Evolutionary conservation across 768 basidiomycete genomes (phyloP).

Genomic region (Tephrocybe rancida): DNA sequence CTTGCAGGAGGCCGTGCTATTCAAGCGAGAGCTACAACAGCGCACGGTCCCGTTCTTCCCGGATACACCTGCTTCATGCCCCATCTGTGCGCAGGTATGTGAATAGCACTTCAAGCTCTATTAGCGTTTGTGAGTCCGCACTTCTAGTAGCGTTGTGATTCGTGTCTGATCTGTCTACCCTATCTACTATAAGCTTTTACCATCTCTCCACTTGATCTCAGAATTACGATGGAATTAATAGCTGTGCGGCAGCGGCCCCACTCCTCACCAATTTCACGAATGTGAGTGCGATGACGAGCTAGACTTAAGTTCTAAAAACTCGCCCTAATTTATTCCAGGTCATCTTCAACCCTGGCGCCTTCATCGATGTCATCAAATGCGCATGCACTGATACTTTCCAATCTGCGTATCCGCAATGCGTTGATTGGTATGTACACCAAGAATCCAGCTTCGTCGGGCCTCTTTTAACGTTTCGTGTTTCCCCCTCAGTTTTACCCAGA

Average conservation of each 20-base stretch:
- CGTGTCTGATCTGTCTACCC: not conserved
- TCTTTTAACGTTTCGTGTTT: not conserved
- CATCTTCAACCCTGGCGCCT: conserved; percentile 64
- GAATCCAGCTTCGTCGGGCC: not conserved
- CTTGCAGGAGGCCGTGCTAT: not conserved
- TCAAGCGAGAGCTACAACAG: conserved; percentile 11
- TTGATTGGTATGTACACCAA: conserved; percentile 54
- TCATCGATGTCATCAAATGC: conserved; percentile 65
- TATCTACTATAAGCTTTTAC: not conserved
- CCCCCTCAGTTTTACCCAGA: conserved; percentile 50
- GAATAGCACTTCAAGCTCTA: not conserved
- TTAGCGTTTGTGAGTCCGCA: not conserved
- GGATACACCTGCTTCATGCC: conserved; percentile 56
- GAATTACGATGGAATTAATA: conserved; percentile 55
- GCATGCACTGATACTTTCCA: conserved; percentile 54
- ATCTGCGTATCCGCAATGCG: conserved; percentile 61
- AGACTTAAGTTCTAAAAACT: not conserved
- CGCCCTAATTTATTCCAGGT: conserved; percentile 37
- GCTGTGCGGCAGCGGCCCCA: conserved; percentile 59
- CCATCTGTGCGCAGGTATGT: conserved; percentile 52
- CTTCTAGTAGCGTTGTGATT: not conserved
- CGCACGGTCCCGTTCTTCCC: conserved; percentile 52
- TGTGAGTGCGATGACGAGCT: conserved; percentile 30
- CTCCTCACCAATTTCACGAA: conserved; percentile 58
- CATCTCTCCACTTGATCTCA: conserved; percentile 13